Conservation (phyloP, 73 alveolate species). For the Tetrahymena elliotti region DNA sequence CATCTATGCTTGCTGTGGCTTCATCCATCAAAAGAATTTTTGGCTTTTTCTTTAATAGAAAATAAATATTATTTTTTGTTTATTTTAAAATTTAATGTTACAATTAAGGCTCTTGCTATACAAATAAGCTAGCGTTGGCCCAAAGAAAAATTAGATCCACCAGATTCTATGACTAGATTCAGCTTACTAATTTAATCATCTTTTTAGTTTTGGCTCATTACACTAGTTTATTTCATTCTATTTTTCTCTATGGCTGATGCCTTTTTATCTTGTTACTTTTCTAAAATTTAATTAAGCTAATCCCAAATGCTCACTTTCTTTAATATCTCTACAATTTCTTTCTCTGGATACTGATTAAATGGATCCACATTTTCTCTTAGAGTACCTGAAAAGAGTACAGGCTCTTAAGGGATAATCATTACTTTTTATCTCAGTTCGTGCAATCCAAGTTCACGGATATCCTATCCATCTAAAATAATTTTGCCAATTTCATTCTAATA, state of each 20-base stretch:
- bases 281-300: neutral
- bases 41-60: constrained; percentile 7
- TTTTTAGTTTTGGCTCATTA: neutral
- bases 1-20: constrained; percentile 71
- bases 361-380: constrained; percentile 94
- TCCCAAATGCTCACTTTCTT: neutral
- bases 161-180: neutral
- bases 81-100: neutral
- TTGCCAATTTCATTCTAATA: constrained; percentile 5
- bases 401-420: constrained; percentile 89
- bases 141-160: constrained; percentile 11
- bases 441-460: constrained; percentile 56
- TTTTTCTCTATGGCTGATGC: neutral
- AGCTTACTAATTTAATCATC: neutral
- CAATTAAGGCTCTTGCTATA: constrained; percentile 53
- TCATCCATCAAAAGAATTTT: constrained; percentile 61
- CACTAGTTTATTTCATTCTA: neutral
- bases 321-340: constrained; percentile 30
- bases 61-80: neutral
- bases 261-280: neutral
- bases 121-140: constrained; percentile 15
- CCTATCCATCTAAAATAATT: constrained; percentile 76
- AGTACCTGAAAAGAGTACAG: constrained; percentile 82
- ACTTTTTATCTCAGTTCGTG: constrained; percentile 63
- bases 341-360: constrained; percentile 39